Conservation (phyloP, 106 monocot species). For the Dioscorea alata region DNA sequence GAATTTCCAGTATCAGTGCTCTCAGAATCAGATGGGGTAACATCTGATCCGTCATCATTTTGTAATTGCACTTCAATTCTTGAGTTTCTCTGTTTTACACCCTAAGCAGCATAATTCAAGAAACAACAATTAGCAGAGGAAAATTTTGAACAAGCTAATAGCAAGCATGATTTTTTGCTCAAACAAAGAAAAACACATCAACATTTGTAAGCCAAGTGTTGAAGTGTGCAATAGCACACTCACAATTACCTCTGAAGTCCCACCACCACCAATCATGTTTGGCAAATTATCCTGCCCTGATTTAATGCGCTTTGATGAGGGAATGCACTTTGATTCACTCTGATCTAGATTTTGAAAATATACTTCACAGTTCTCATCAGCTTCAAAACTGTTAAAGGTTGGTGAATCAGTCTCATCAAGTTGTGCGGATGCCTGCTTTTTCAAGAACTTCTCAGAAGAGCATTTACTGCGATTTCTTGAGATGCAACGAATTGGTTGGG, state of each 20-base stretch:
- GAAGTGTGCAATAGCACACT: too few species aligned
- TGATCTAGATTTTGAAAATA: background rate
- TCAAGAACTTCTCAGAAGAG: conserved; percentile 19
- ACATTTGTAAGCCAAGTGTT: too few species aligned
- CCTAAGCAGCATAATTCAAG: background rate
- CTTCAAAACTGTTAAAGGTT: too few species aligned
- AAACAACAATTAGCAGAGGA: conserved; percentile 2
- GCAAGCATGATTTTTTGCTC: too few species aligned
- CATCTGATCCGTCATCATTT: conserved; percentile 35
- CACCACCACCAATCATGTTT: too few species aligned
- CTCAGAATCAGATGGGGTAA: conserved; percentile 65
- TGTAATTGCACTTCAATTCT: conserved; percentile 22
- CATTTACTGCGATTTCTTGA: conserved; percentile 49
- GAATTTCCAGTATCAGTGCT: conserved; percentile 55
- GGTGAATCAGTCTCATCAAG: too few species aligned
- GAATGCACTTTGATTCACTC: conserved; percentile 18
- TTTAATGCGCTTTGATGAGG: conserved; percentile 32
- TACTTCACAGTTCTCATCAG: too few species aligned
- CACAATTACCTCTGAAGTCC: too few species aligned
- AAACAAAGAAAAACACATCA: too few species aligned
- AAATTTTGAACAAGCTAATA: background rate
- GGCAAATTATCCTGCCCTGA: conserved; percentile 9
- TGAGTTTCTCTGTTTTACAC: conserved; percentile 9
- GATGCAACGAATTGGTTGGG: conserved; percentile 79
- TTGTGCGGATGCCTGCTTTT: conserved; percentile 9